phyloP scores from a whole-genome alignment of 2,329 filamentous ascomycete genomes.

The Arthroderma sp. region DNA sequence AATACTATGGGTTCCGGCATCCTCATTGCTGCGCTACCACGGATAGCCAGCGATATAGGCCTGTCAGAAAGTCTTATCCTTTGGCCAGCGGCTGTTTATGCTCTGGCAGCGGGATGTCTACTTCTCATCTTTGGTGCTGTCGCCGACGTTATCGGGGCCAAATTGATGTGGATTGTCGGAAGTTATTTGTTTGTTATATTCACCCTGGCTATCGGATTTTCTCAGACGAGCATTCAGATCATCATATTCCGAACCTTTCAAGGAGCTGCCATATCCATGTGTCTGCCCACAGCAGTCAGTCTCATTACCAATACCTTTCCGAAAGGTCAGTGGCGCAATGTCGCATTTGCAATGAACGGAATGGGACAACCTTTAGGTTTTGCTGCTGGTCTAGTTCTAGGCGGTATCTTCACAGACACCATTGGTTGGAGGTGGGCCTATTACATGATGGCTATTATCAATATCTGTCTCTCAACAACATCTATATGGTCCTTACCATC shows the following conservation, averaged over 20 bases:
- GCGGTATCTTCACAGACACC: slow-evolving; percentile 39
- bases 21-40: slow-evolving; percentile 20
- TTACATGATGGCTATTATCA: slow-evolving; percentile 35
- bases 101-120: slow-evolving; percentile 31
- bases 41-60: slow-evolving; percentile 20
- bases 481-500: slow-evolving; percentile 30
- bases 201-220: slow-evolving; percentile 32
- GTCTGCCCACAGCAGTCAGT: slow-evolving; percentile 36
- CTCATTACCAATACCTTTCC: slow-evolving; percentile 38
- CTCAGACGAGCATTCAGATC: slow-evolving; percentile 28
- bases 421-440: slow-evolving; percentile 42
- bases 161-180: slow-evolving; percentile 36
- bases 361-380: slow-evolving; percentile 41
- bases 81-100: slow-evolving; percentile 22
- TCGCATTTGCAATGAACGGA: slow-evolving; percentile 40
- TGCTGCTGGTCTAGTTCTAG: slow-evolving; percentile 37
- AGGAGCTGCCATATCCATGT: slow-evolving; percentile 36
- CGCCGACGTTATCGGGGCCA: slow-evolving; percentile 39
- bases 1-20: slow-evolving; percentile 24
- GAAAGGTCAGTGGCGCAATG: slow-evolving; percentile 35
- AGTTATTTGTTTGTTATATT: slow-evolving; percentile 32
- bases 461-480: slow-evolving; percentile 26
- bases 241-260: slow-evolving; percentile 37
- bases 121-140: slow-evolving; percentile 40
- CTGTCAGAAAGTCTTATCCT: slow-evolving; percentile 18